Evolutionary conservation across 345 rosid genomes (phyloP).

Genomic region (Eucalyptus curtisii): DNA sequence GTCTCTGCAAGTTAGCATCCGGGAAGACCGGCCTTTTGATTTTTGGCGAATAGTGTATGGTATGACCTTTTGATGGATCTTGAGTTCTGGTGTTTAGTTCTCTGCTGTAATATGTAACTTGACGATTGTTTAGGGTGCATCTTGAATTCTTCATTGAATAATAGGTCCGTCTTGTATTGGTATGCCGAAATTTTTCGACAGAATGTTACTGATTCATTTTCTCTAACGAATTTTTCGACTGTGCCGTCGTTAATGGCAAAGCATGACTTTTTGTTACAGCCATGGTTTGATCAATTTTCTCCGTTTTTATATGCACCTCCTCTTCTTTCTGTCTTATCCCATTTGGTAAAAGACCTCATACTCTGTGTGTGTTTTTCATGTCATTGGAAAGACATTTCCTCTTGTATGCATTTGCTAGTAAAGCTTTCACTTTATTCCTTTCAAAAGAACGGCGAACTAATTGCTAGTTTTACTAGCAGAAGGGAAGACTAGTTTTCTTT

Average conservation of each 20-base stretch:
- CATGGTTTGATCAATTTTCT: background rate
- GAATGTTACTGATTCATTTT: background rate
- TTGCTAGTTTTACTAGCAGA: background rate
- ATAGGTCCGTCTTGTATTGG: background rate
- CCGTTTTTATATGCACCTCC: background rate
- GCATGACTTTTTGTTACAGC: background rate
- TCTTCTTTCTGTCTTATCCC: background rate
- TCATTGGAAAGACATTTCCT: background rate
- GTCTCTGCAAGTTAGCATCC: background rate
- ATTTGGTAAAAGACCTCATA: background rate
- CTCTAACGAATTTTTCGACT: background rate
- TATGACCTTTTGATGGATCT: slow-evolving; percentile 11
- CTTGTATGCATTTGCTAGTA: no score
- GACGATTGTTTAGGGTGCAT: background rate
- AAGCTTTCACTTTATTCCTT: background rate
- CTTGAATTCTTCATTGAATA: background rate
- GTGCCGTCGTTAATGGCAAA: background rate
- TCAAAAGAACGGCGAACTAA: background rate
- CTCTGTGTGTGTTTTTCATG: background rate
- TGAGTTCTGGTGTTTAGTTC: background rate
- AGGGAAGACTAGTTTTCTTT: background rate
- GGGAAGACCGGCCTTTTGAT: background rate
- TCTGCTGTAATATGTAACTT: background rate
- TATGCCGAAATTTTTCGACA: background rate
- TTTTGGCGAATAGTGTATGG: slow-evolving; percentile 24